A percentile compares a stretch with the other conserved stretches of the same genome.
phyloP scores from a whole-genome alignment of 352 stramenopile species.

The Phytopythium oedochilum region DNA sequence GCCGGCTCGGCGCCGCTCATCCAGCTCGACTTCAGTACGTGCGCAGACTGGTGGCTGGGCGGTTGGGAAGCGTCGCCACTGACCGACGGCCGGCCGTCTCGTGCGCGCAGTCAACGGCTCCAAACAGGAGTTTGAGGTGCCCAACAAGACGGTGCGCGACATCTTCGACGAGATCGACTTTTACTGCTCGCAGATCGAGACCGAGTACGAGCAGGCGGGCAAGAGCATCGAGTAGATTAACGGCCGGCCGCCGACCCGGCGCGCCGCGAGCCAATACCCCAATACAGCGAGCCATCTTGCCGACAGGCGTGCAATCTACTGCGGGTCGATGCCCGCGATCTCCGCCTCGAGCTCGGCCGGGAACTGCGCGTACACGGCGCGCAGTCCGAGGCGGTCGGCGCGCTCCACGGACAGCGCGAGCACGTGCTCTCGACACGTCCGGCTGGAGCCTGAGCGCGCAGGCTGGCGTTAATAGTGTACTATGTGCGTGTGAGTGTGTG shows the following conservation, averaged over 20 bases:
- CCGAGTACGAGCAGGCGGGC: slow-evolving; percentile 77
- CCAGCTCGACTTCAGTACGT: slow-evolving; percentile 82
- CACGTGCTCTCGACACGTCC: slow-evolving; percentile 42
- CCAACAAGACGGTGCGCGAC: slow-evolving; percentile 69
- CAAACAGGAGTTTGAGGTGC: slow-evolving; percentile 65
- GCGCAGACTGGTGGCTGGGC: no score
- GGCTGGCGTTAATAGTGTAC: no score
- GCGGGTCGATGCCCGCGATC: slow-evolving; percentile 46
- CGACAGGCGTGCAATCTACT: slow-evolving; percentile 14
- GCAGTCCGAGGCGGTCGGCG: slow-evolving; percentile 32
- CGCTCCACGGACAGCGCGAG: slow-evolving; percentile 49
- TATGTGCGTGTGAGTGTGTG: no score
- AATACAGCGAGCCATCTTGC: background rate
- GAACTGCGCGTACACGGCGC: slow-evolving; percentile 30
- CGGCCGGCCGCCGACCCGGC: background rate
- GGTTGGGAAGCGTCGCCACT: no score
- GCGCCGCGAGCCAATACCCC: background rate
- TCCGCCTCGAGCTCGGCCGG: slow-evolving; percentile 38
- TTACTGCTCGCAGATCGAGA: slow-evolving; percentile 84
- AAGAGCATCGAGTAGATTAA: slow-evolving; percentile 77
- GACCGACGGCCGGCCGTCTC: no score
- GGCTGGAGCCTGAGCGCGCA: slow-evolving; percentile 38
- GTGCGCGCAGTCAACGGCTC: slow-evolving; percentile 58
- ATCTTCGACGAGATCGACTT: slow-evolving; percentile 85
- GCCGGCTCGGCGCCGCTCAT: slow-evolving; percentile 54